Base-by-base conservation (phyloP, 306 rosid species). In the Lagenaria siceraria region DNA sequence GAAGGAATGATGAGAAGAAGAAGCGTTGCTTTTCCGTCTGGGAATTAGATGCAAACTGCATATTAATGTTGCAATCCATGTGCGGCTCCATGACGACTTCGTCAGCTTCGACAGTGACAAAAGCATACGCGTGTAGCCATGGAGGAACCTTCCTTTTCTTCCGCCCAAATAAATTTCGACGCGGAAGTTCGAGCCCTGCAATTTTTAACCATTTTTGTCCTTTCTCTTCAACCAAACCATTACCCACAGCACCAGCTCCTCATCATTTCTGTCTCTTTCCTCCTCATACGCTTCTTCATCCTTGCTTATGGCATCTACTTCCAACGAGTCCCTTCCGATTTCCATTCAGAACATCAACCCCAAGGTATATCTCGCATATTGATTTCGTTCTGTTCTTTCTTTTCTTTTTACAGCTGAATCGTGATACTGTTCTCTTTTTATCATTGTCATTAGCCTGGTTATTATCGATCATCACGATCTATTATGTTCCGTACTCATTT, bases 331-430 rank as follows among this genome's bases (percentile, higher is more conserved):
- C 40, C 79, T 82, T 64, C 88, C 95, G 19, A 86, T 89, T 14
- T 80, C 90, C 58, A 38, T 74, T 46, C 80, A 35, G 0, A 90
- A 84, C 83, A 82, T 95, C 82, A 95, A 90, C 46, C 97, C 97
- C 74, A 91, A 95, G 93, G 97, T 91, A 19, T 62, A 46, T 17
- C 5, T 46, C 52, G 52, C 52, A 46, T 46, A 46, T 46, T 46
- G 18, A 46, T 46, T 46, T 51, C 21, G 55, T 15, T 51, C 55
- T 51, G n/a, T 51, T 51, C 0, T 49, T 49, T 49, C 1, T 49
- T 17, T 17, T 48, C 33, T 29, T 5, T 13, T 68, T 68, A 0
- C 21, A 3, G 13, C 21, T 69, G 7, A 42, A 69, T 42, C 75
- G 35, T 15, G 33, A 22, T 40, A 35, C 48, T 3, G 13, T 42